Evolutionary conservation across 129 eudicot species (phyloP).

Genomic region (Helianthus tuberosus): DNA sequence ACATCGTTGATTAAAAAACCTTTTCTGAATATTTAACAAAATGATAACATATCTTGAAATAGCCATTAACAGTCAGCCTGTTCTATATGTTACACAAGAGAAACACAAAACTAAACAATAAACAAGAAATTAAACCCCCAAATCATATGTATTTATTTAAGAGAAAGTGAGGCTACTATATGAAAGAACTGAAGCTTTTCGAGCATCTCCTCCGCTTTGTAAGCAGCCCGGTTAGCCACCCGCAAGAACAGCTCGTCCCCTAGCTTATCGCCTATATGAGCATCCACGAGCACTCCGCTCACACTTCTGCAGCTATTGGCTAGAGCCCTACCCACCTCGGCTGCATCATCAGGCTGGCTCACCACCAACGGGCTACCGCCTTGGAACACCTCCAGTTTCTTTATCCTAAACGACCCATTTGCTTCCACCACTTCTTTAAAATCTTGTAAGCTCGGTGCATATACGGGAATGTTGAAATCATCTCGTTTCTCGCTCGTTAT

Average conservation of each 20-base stretch:
- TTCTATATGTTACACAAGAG: slow-evolving; percentile 8
- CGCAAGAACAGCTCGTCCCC: slow-evolving; percentile 69
- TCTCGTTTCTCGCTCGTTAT: slow-evolving; percentile 75
- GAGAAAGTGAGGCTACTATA: slow-evolving; percentile 87
- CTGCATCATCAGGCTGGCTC: slow-evolving; percentile 63
- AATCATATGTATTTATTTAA: slow-evolving; percentile 31
- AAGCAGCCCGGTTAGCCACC: slow-evolving; percentile 63
- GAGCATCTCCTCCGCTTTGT: slow-evolving; percentile 75
- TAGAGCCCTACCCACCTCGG: slow-evolving; percentile 76
- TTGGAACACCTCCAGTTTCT: slow-evolving; percentile 72
- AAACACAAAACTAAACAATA: slow-evolving; percentile 12
- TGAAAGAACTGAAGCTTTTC: slow-evolving; percentile 88
- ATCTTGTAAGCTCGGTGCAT: slow-evolving; percentile 83
- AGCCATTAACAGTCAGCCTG: slow-evolving; percentile 14
- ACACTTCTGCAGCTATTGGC: slow-evolving; percentile 87
- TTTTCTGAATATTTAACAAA: background rate
- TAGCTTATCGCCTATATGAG: slow-evolving; percentile 86
- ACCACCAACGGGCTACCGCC: slow-evolving; percentile 97
- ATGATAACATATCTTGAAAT: slow-evolving; percentile 13
- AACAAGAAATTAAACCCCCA: slow-evolving; percentile 12
- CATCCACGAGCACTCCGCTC: slow-evolving; percentile 91
- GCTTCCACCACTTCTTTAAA: slow-evolving; percentile 90
- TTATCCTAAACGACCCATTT: slow-evolving; percentile 62
- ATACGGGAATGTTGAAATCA: slow-evolving; percentile 89
- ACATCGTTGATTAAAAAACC: background rate